Conservation (phyloP, 495 filamentous ascomycete species). For the Penicillium bialowiezense region DNA sequence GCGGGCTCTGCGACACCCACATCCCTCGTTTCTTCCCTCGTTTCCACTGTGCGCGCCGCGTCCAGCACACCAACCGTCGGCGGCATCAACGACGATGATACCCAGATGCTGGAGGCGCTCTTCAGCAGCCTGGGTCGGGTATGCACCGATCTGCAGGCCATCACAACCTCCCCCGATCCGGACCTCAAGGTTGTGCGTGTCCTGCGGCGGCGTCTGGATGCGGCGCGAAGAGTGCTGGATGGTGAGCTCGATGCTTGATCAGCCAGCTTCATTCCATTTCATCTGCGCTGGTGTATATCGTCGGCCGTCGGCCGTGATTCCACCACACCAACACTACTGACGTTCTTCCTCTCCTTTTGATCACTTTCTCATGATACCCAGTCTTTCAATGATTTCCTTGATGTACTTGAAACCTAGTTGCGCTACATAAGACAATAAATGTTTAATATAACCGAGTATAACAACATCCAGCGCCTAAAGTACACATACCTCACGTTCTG, state of each 20-base stretch:
- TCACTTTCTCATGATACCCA: constrained; percentile 22
- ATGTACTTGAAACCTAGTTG: too few species aligned
- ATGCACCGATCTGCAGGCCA: constrained; percentile 64
- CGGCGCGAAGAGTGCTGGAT: constrained; percentile 68
- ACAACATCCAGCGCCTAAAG: too few species aligned
- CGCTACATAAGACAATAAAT: too few species aligned
- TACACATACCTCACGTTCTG: background rate
- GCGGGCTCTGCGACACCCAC: constrained; percentile 36
- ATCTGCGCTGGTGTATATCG: too few species aligned
- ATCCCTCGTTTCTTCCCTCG: constrained; percentile 34
- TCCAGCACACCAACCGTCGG: constrained; percentile 33
- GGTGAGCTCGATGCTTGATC: constrained; percentile 51
- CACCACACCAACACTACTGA: constrained; percentile 1
- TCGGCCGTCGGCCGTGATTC: constrained; percentile 16
- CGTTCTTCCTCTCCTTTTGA: constrained; percentile 8
- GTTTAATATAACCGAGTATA: too few species aligned
- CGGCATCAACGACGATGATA: constrained; percentile 64
- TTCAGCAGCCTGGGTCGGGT: constrained; percentile 71
- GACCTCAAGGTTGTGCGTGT: constrained; percentile 59
- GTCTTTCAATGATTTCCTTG: constrained; percentile 1
- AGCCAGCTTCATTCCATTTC: too few species aligned
- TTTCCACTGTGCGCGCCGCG: constrained; percentile 41
- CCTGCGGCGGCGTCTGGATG: constrained; percentile 67
- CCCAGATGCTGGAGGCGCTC: constrained; percentile 71
- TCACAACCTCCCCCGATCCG: constrained; percentile 39